Conservation (phyloP, 2,329 filamentous ascomycete species). For the Tolypocladium album region DNA sequence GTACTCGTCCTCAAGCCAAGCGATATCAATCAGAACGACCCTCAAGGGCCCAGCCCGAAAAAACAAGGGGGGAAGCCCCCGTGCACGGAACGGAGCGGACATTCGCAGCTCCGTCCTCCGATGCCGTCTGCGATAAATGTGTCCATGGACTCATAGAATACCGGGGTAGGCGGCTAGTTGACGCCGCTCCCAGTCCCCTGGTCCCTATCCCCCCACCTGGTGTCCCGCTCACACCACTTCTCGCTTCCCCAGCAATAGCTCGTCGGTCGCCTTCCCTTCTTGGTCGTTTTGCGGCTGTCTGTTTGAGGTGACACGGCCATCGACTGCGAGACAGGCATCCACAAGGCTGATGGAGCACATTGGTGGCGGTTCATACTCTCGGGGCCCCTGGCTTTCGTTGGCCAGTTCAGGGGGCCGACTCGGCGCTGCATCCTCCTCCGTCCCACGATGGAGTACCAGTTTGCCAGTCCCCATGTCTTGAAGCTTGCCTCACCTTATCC, state of each 20-base stretch:
- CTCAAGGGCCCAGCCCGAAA: not conserved
- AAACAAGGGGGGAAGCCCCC: not conserved
- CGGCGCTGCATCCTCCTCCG: not conserved
- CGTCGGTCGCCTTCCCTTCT: not conserved
- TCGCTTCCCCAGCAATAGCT: not conserved
- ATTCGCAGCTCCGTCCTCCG: not conserved
- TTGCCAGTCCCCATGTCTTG: not conserved
- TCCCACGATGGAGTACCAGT: not conserved
- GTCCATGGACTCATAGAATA: too few relatives aligned
- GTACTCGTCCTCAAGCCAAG: not conserved
- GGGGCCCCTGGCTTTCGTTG: not conserved
- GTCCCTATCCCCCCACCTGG: not conserved
- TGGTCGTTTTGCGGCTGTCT: not conserved
- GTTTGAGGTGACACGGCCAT: not conserved
- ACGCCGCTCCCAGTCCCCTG: not conserved
- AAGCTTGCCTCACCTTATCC: not conserved
- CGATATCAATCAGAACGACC: not conserved
- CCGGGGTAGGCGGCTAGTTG: not conserved
- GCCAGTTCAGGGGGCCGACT: not conserved
- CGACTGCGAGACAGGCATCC: not conserved
- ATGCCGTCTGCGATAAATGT: not conserved
- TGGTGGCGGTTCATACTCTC: not conserved
- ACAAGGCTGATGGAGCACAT: not conserved
- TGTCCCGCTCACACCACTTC: conserved; percentile 1
- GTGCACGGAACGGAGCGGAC: not conserved